Base-by-base conservation (phyloP, 2,329 filamentous ascomycete genomes). In the Penicillium psychrosexuale region DNA sequence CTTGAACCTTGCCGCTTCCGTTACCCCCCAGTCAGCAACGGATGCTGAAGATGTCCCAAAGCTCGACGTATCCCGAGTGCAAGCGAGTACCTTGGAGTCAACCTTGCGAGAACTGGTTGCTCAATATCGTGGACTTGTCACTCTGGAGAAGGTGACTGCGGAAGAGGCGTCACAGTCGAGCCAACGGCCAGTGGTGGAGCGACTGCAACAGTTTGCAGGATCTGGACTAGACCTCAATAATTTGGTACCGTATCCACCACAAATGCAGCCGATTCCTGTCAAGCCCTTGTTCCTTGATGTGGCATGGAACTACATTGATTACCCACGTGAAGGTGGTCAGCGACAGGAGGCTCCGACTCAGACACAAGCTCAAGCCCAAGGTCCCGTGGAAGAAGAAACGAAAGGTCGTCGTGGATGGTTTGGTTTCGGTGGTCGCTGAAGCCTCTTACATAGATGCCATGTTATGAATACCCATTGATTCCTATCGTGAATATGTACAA, bases 271-370 rank as follows among this genome's bases (percentile, higher is more conserved):
- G 1, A 85, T 97, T 37, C 91, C 94, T 0, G 88, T 96, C 49
- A 99, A 99, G 78, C 94, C 94, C 28, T 81, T 97, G 33, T 97
- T 97, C 80, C 84, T 97, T 56, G 94, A 99, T 69, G 88, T 96
- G 8, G 94, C 94, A 9, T 99, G 91, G 89, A 97, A 97, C 71
- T 97, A 97, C 71, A 92, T 99, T 59, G 85, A 91, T 46, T 99
- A 99, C 69, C 91, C 92, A 0, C 86, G 85, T 33, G 84, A 84
- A 57, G 64, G 53, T 22, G 24, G 28, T 8, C 59, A 63, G 24
- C 60, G 62, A 31, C 56, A 66, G 30, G 66, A 68, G 56, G 65
- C 59, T 15, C 69, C 71, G 28, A 58, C 64, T 5, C 62, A 70
- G 12, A 3, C 31, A 12, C 37, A 19, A 22, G 22, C 51, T 9